Base-by-base conservation (phyloP, 2,329 filamentous ascomycete species). In the Aureobasidium uvarum region DNA sequence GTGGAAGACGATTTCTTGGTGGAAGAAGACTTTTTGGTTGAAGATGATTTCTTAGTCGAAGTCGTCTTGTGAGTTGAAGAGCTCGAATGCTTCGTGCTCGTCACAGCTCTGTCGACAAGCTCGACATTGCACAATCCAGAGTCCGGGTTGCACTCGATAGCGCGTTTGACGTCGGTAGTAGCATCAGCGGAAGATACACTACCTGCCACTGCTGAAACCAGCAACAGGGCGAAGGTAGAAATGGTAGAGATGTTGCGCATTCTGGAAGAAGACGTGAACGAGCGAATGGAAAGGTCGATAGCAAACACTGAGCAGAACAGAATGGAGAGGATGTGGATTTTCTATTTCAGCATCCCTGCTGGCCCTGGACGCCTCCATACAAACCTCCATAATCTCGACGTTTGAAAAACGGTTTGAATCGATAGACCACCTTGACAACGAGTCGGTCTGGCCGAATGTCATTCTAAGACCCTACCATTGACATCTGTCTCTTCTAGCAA, bases 171-270 rank as follows among this genome's bases (percentile, higher is more conserved):
- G 10, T 38, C 52, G 18, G 60, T 58, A 41, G 41, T 62, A 41
- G 41, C 54, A 41, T 65, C 54, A 52, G 45, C 10, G 5, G 55
- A 20, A 23, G 60, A 33, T 18, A 48, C 28, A 20, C 33, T 58
- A 20, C 51, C 36, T 33, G 46, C 41, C 50, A 56, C 52, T 20
- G 52, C 52, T 31, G 63, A 58, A 54, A 38, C 63, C 41, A 52
- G 52, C 51, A 67, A 46, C 51, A 60, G 60, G 28, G 62, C 52
- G 6, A 66, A 25, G 46, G 62, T 45, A n/a, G 58, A 66, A 45
- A 65, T 33, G 39, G 25, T 23, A 43, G 52, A 56, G 25, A 65
- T 50, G 8, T 56, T 65, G 45, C 63, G 50, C 63, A 65, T 65
- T 14, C 51, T 51, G 39, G 25, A 36, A 13, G 23, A 41, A 62